Conservation (phyloP, 306 rosid species). For the Hippophae gyantsensis region DNA sequence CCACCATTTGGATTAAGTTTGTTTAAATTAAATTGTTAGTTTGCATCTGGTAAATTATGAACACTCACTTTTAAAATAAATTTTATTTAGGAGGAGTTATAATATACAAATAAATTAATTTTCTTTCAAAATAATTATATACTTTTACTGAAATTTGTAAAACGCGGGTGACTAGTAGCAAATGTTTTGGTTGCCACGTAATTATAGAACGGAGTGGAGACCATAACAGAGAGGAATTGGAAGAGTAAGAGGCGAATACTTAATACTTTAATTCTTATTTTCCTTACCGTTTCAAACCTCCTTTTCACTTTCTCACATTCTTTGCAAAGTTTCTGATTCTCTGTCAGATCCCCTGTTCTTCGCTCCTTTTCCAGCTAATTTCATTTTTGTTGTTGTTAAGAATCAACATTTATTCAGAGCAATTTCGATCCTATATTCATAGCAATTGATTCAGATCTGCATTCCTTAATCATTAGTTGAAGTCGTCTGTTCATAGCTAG, state of each 20-base stretch:
- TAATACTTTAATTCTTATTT: background rate
- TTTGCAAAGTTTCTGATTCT: background rate
- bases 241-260: slow-evolving; percentile 1
- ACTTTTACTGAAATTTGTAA: no score
- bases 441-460: background rate
- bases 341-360: background rate
- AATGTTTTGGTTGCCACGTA: no score
- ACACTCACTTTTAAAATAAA: no score
- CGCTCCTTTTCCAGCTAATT: background rate
- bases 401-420: background rate
- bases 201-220: no score
- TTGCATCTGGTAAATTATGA: no score
- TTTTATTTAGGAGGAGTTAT: no score
- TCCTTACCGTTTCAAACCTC: background rate
- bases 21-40: no score
- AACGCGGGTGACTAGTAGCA: no score
- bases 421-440: slow-evolving; percentile 1
- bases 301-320: background rate
- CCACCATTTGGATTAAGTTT: no score
- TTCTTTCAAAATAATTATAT: no score
- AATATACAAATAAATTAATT: no score
- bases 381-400: background rate
- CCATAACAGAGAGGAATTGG: no score
- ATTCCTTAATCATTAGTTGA: background rate
- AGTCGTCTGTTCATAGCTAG: background rate